A percentile compares a stretch with the other conserved stretches of the same genome.
These are phyloP conservation scores for Metarhizium anisopliae DNA, from an alignment of 2,329 filamentous ascomycete genomes.

Conservation along the genomic window DNA sequence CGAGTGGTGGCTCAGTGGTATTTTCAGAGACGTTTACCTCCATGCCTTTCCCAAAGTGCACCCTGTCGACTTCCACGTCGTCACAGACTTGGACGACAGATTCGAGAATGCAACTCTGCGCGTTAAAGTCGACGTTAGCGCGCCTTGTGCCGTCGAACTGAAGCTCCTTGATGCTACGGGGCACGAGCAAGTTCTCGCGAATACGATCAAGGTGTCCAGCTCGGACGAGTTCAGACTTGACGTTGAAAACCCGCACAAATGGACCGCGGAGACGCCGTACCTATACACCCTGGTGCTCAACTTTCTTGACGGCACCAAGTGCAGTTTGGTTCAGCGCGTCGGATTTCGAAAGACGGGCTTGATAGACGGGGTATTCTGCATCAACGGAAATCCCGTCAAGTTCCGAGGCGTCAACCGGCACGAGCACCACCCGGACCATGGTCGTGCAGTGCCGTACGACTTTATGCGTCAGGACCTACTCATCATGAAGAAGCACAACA, in stretches of 20 bases:
- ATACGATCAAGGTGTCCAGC: slow-evolving; percentile 14
- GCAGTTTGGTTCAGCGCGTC: slow-evolving; percentile 42
- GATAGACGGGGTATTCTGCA: slow-evolving; percentile 49
- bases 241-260: slow-evolving; percentile 47
- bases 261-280: slow-evolving; percentile 61
- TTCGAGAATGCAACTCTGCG: slow-evolving; percentile 44
- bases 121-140: slow-evolving; percentile 35
- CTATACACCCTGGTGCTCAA: slow-evolving; percentile 44
- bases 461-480: slow-evolving; percentile 53
- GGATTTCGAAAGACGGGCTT: slow-evolving; percentile 58
- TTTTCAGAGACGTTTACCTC: slow-evolving; percentile 61
- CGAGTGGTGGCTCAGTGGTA: slow-evolving; percentile 60
- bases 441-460: slow-evolving; percentile 51
- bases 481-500: slow-evolving; percentile 59
- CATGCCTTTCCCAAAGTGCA: slow-evolving; percentile 48
- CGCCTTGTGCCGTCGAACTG: slow-evolving; percentile 18
- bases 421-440: slow-evolving; percentile 56
- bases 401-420: slow-evolving; percentile 63
- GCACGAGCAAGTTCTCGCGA: slow-evolving; percentile 16
- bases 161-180: slow-evolving; percentile 26
- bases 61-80: slow-evolving; percentile 47
- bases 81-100: slow-evolving; percentile 45
- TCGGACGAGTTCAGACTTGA: slow-evolving; percentile 31
- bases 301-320: slow-evolving; percentile 16
- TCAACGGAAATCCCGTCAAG: slow-evolving; percentile 57